Conservation (phyloP, 1,284 basidiomycete genomes). For the Malassezia slooffiae region DNA sequence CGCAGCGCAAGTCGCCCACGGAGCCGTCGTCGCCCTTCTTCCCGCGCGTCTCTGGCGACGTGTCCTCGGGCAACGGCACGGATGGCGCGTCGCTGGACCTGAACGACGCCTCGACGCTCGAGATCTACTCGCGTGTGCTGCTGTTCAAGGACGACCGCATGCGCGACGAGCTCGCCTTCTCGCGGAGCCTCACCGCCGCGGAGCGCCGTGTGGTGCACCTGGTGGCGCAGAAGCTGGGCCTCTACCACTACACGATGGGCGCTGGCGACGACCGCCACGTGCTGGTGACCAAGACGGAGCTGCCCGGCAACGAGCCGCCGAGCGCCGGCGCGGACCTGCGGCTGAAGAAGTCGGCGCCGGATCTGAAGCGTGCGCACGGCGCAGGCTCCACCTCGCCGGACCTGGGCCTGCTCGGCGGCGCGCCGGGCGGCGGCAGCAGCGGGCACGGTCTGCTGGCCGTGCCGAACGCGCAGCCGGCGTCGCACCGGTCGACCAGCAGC, state of each 20-base stretch:
- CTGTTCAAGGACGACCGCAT: slow-evolving; percentile 97
- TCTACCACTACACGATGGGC: slow-evolving; percentile 86
- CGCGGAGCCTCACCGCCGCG: slow-evolving; percentile 67
- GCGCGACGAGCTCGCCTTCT: slow-evolving; percentile 94
- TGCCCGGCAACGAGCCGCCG: background rate
- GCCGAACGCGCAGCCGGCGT: slow-evolving; percentile 11
- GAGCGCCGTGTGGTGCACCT: slow-evolving; percentile 88
- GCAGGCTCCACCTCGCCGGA: slow-evolving; percentile 1
- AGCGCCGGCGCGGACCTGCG: slow-evolving; percentile 22
- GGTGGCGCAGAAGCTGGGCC: slow-evolving; percentile 85
- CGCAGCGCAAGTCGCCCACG: background rate
- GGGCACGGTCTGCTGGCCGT: slow-evolving; percentile 7
- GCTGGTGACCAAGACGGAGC: slow-evolving; percentile 55
- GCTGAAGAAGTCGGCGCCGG: slow-evolving; percentile 42
- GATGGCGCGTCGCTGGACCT: slow-evolving; percentile 58
- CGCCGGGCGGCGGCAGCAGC: background rate
- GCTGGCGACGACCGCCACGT: slow-evolving; percentile 85
- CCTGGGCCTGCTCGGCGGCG: slow-evolving; percentile 1
- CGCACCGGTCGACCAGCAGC: slow-evolving; percentile 27
- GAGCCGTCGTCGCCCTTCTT: background rate
- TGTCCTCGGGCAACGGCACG: slow-evolving; percentile 48
- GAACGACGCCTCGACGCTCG: slow-evolving; percentile 86
- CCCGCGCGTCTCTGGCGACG: no score
- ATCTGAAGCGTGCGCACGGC: slow-evolving; percentile 36
- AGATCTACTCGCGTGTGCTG: slow-evolving; percentile 91